Percentiles rank a stretch among this genome's conserved stretches.
phyloP scores from a whole-genome alignment of 2,329 filamentous ascomycete genomes.

The Ophiostoma sp. region DNA sequence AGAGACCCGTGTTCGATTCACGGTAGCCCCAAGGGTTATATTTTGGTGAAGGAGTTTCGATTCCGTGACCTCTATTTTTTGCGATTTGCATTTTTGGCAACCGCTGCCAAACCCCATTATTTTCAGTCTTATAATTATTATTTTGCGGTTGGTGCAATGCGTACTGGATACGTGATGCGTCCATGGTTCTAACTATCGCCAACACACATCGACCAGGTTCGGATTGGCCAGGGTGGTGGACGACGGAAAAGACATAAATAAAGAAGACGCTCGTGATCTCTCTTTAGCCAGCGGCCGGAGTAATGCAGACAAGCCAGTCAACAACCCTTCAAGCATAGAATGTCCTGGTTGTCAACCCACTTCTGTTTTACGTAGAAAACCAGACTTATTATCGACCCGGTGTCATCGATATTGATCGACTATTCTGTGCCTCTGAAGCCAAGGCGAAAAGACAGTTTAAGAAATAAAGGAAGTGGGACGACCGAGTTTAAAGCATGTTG shows the following conservation, averaged over 20 bases:
- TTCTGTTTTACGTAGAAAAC: not conserved
- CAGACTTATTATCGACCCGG: not conserved
- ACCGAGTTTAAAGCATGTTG: not conserved
- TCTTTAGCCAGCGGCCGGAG: not conserved
- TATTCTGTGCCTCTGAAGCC: not conserved
- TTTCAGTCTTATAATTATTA: too few relatives aligned
- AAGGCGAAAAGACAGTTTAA: too few relatives aligned
- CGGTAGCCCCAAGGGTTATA: conserved; percentile 26
- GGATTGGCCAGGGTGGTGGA: conserved; percentile 11
- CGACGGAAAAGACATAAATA: not conserved
- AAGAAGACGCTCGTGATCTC: not conserved
- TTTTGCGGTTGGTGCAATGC: too few relatives aligned
- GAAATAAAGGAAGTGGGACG: not conserved
- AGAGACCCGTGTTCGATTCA: conserved; percentile 33
- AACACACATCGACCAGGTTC: conserved; percentile 8
- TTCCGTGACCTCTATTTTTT: too few relatives aligned
- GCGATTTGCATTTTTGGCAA: too few relatives aligned
- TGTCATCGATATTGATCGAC: conserved; percentile 2
- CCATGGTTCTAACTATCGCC: not conserved
- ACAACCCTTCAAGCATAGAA: not conserved
- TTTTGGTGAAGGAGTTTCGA: conserved; percentile 8
- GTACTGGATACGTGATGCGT: too few relatives aligned
- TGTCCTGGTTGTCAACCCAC: not conserved
- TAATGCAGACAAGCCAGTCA: not conserved
- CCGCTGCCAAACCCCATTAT: too few relatives aligned